A percentile compares a stretch with the other conserved stretches of the same genome.
Conservation (phyloP, 2,329 filamentous ascomycete species). For the Fusarium sp. region DNA sequence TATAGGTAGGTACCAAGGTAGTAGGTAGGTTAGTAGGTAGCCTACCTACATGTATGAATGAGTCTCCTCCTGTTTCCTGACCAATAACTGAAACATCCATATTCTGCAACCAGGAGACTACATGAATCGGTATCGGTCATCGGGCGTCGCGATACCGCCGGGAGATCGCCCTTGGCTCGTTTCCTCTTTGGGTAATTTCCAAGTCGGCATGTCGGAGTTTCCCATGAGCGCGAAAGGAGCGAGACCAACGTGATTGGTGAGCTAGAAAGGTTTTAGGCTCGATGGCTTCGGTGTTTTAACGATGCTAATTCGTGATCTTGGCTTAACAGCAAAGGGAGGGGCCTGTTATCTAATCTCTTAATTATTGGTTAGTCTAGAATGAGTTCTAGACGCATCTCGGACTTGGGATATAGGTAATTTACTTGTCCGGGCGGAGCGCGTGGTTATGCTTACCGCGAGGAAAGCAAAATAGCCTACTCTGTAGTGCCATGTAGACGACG, state of each 20-base stretch:
- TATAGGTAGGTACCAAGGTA: neutral
- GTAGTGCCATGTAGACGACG: neutral
- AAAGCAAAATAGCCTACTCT: neutral
- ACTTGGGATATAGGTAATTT: neutral
- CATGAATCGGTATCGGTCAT: constrained; percentile 30
- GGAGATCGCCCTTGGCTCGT: constrained; percentile 21
- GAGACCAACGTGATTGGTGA: constrained; percentile 24
- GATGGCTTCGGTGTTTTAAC: neutral
- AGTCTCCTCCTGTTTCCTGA: neutral
- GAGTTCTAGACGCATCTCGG: neutral
- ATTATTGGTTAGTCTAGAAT: neutral
- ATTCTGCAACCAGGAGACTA: neutral
- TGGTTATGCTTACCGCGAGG: neutral
- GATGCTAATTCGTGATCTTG: neutral
- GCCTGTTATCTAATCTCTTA: neutral
- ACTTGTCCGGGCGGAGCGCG: neutral
- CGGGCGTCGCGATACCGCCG: constrained; percentile 32
- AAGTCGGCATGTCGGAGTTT: constrained; percentile 41
- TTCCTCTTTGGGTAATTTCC: constrained; percentile 34
- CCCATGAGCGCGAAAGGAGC: constrained; percentile 41
- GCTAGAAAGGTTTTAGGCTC: neutral
- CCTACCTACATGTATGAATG: neutral
- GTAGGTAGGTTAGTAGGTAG: neutral
- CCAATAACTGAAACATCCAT: constrained; percentile 4
- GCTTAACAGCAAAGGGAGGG: neutral